Percentiles rank a stretch among this genome's conserved stretches.
phyloP scores from a whole-genome alignment of 179 eudicot genomes.

The Patellifolia procumbens region DNA sequence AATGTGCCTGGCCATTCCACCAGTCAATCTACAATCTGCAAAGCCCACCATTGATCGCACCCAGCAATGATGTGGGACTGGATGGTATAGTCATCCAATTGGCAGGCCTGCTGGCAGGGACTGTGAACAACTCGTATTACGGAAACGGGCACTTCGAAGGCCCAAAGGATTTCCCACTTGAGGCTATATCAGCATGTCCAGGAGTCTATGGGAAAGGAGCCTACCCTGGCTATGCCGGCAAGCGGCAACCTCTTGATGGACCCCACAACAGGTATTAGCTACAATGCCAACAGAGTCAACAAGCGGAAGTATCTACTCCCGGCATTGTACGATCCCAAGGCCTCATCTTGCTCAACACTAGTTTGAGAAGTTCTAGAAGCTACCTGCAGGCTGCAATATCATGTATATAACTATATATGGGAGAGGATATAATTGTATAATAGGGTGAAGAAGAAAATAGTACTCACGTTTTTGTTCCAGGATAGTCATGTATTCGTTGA shows the following conservation, averaged over 20 bases:
- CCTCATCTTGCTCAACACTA: background rate
- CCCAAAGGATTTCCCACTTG: constrained; percentile 28
- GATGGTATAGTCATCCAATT: constrained; percentile 35
- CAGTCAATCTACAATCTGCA: constrained; percentile 32
- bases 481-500: too few species aligned
- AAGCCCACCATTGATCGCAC: constrained; percentile 24
- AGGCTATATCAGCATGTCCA: constrained; percentile 30
- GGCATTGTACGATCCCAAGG: background rate
- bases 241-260: constrained; percentile 26
- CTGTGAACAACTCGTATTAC: constrained; percentile 28
- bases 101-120: constrained; percentile 25
- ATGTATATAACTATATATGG: too few species aligned
- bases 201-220: constrained; percentile 32
- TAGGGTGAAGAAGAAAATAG: too few species aligned
- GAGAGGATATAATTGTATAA: too few species aligned
- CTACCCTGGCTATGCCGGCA: constrained; percentile 33
- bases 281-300: constrained; percentile 13
- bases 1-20: constrained; percentile 35
- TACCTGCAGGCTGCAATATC: too few species aligned
- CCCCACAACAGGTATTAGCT: constrained; percentile 26
- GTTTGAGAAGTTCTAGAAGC: background rate
- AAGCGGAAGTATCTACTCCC: background rate
- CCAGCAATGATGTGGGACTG: constrained; percentile 23
- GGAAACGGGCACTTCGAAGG: constrained; percentile 32
- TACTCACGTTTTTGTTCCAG: too few species aligned